Conservation (phyloP, 306 rosid species). For the Trichosanthes truncata region DNA sequence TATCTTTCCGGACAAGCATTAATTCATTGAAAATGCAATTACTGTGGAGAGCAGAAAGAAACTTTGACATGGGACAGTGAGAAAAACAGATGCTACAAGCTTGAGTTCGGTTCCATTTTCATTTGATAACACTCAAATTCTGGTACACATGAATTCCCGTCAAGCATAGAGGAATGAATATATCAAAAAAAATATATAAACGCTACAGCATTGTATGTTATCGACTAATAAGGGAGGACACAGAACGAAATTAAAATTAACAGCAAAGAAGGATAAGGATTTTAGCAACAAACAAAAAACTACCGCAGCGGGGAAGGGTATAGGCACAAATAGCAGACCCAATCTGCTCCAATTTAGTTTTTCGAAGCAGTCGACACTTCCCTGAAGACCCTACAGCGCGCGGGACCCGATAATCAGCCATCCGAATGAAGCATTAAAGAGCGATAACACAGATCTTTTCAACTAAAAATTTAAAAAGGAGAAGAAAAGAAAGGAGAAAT, state of each 20-base stretch:
- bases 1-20: background rate
- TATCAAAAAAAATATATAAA: background rate
- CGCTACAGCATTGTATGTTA: background rate
- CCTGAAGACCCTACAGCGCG: background rate
- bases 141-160: too few species aligned
- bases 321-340: conserved; percentile 36
- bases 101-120: background rate
- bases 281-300: background rate
- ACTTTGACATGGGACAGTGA: background rate
- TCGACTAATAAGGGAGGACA: background rate
- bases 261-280: background rate
- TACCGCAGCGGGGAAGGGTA: background rate
- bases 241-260: background rate
- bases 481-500: background rate
- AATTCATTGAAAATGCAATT: background rate
- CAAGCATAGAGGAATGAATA: too few species aligned
- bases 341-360: conserved; percentile 91
- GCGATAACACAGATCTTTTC: too few species aligned
- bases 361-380: conserved; percentile 86
- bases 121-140: background rate
- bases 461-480: background rate
- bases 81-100: background rate
- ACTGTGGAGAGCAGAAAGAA: background rate
- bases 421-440: background rate
- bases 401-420: background rate